Evolutionary conservation across 352 stramenopile genomes (phyloP).

Genomic region (Globisporangium paddicum): DNA sequence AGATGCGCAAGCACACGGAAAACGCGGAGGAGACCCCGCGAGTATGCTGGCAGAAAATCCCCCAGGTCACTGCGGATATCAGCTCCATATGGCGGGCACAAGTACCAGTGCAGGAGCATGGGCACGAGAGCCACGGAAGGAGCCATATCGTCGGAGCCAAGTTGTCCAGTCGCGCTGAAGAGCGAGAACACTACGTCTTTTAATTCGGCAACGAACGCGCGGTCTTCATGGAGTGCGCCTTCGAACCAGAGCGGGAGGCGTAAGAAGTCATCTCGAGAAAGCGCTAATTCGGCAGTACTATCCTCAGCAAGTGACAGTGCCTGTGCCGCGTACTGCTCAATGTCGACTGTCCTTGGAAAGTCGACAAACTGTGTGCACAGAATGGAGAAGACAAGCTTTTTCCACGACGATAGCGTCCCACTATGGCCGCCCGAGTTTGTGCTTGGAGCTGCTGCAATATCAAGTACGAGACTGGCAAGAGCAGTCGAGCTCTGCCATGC

Average conservation of each 20-base stretch:
- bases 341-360: constrained; percentile 22
- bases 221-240: neutral
- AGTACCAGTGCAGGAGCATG: constrained; percentile 39
- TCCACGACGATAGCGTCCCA: constrained; percentile 23
- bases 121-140: constrained; percentile 11
- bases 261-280: constrained; percentile 24
- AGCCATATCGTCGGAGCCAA: neutral
- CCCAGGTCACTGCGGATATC: constrained; percentile 27
- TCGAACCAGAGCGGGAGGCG: constrained; percentile 45
- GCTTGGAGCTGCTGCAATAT: neutral
- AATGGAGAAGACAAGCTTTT: constrained; percentile 33
- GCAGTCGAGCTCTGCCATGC: constrained; percentile 29
- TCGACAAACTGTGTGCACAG: constrained; percentile 30
- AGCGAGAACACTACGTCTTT: constrained; percentile 38
- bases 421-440: constrained; percentile 6
- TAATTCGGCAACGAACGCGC: constrained; percentile 2
- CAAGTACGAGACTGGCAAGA: constrained; percentile 28
- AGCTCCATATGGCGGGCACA: constrained; percentile 22
- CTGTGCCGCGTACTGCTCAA: constrained; percentile 13
- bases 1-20: constrained; percentile 23
- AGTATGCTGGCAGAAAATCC: constrained; percentile 28
- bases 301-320: neutral
- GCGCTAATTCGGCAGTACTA: neutral
- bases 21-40: constrained; percentile 33
- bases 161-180: constrained; percentile 11